Evolutionary conservation across 257 asterid genomes (phyloP).

Genomic region (Nicotiana otophora): DNA sequence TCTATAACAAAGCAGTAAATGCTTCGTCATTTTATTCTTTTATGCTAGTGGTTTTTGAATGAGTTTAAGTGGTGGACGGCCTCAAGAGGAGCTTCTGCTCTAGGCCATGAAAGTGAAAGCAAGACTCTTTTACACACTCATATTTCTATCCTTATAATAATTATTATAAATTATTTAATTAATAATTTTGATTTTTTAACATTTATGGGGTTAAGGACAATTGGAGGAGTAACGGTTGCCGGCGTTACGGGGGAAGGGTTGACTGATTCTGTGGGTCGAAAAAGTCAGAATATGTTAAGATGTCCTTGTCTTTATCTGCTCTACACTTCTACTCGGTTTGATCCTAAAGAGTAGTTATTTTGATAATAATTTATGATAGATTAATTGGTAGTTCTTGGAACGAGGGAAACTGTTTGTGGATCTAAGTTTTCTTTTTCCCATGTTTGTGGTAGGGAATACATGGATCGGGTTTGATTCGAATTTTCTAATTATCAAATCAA

Average conservation of each 20-base stretch:
- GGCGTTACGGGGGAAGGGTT: neutral
- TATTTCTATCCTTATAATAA: neutral
- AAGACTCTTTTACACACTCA: neutral
- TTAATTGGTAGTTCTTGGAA: neutral
- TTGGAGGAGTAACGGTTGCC: neutral
- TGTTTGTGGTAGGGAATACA: neutral
- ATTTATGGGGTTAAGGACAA: neutral
- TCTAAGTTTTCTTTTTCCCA: neutral
- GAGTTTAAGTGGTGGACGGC: neutral
- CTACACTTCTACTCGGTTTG: neutral
- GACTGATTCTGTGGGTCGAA: neutral
- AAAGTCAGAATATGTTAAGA: neutral
- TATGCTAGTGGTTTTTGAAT: neutral
- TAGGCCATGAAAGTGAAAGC: constrained; percentile 2
- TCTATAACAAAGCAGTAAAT: neutral
- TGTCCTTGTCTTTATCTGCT: neutral
- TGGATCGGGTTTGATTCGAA: too few species aligned
- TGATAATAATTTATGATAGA: neutral
- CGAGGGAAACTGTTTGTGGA: neutral
- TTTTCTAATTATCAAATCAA: too few species aligned
- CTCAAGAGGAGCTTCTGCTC: neutral
- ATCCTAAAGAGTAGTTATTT: neutral
- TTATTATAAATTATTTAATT: neutral
- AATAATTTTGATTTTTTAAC: neutral
- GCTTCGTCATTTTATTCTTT: neutral